A percentile compares a stretch with the other conserved stretches of the same genome.
phyloP scores from a whole-genome alignment of 768 basidiomycete genomes.

The Pleurotus cornucopiae region DNA sequence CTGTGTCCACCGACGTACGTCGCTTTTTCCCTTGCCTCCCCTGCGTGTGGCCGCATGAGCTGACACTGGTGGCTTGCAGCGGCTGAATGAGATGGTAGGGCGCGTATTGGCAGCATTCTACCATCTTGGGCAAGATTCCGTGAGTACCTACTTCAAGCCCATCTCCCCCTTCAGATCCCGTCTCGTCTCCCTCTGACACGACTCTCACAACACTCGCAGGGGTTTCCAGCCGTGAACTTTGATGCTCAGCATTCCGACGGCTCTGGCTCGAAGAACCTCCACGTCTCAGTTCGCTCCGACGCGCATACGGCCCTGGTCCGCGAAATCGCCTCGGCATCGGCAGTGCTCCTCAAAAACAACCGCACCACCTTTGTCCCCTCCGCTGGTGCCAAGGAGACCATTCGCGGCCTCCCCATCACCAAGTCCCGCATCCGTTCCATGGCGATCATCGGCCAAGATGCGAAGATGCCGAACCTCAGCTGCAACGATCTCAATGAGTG shows the following conservation, averaged over 20 bases:
- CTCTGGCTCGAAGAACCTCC: constrained; percentile 37
- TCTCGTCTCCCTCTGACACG: background rate
- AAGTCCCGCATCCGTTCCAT: constrained; percentile 47
- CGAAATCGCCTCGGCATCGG: constrained; percentile 63
- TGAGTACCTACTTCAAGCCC: constrained; percentile 12
- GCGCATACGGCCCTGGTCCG: constrained; percentile 48
- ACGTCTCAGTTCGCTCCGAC: constrained; percentile 37
- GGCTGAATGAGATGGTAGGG: constrained; percentile 43
- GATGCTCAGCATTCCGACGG: constrained; percentile 43
- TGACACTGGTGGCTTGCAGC: constrained; percentile 13
- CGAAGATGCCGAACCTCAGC: constrained; percentile 41
- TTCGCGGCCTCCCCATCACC: constrained; percentile 40
- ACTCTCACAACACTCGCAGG: constrained; percentile 21
- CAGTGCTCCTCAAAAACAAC: constrained; percentile 67
- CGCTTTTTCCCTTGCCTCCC: background rate
- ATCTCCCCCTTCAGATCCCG: background rate
- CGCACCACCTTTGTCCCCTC: constrained; percentile 24
- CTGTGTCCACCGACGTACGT: constrained; percentile 27
- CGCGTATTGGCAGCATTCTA: constrained; percentile 43
- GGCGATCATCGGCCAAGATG: constrained; percentile 60
- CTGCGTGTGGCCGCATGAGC: background rate
- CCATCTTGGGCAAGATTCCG: constrained; percentile 44
- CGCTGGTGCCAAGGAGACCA: constrained; percentile 13
- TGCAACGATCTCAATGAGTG: constrained; percentile 48
- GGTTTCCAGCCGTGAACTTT: constrained; percentile 42